Evolutionary conservation across 805 yeast species (phyloP).

Genomic region (Candida lessepsii): DNA sequence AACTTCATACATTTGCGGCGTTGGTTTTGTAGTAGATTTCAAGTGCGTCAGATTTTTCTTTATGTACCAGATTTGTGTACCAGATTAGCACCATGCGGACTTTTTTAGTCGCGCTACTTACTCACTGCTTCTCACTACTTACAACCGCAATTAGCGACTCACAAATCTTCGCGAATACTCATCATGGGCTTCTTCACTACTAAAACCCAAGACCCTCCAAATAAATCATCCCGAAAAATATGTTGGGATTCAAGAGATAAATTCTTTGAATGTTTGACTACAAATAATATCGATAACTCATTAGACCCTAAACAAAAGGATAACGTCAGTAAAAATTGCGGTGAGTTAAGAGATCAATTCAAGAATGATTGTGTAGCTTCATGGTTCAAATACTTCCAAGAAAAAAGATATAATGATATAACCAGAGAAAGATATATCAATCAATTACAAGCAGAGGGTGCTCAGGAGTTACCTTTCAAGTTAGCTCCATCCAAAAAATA

Average conservation of each 20-base stretch:
- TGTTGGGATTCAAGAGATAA: slow-evolving; percentile 92
- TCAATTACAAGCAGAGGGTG: slow-evolving; percentile 71
- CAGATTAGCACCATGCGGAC: not conserved
- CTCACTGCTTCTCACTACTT: no score
- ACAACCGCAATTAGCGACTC: no score
- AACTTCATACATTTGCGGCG: slow-evolving; percentile 6
- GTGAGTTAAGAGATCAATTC: slow-evolving; percentile 53
- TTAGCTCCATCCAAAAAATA: slow-evolving; percentile 16
- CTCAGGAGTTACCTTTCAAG: slow-evolving; percentile 36
- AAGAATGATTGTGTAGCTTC: slow-evolving; percentile 76
- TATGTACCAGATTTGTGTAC: no score
- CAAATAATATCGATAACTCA: slow-evolving; percentile 66
- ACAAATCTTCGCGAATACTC: no score
- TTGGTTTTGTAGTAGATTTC: no score
- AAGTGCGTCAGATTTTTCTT: no score
- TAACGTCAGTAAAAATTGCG: slow-evolving; percentile 57
- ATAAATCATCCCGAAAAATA: slow-evolving; percentile 63
- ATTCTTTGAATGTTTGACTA: slow-evolving; percentile 73
- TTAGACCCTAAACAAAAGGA: slow-evolving; percentile 50
- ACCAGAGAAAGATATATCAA: slow-evolving; percentile 65
- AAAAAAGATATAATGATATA: slow-evolving; percentile 77
- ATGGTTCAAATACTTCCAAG: slow-evolving; percentile 89
- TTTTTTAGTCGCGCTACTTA: no score
- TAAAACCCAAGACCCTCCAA: slow-evolving; percentile 40
- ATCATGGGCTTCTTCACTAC: slow-evolving; percentile 7